A percentile compares a stretch with the other conserved stretches of the same genome.
Conservation (phyloP, 2,329 filamentous ascomycete genomes). For the Beauveria scarabaeidicola region DNA sequence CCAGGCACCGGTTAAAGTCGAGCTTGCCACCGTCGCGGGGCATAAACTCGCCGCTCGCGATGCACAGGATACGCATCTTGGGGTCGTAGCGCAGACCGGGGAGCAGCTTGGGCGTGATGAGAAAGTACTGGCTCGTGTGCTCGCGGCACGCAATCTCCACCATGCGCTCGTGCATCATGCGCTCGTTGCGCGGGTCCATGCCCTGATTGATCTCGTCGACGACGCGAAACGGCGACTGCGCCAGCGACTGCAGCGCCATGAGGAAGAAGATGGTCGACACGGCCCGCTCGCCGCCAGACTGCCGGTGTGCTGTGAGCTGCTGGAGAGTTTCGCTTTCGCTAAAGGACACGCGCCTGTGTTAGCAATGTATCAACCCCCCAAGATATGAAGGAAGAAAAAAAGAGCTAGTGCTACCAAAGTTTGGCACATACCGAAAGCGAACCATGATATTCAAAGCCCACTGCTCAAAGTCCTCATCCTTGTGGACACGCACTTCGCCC, state of each 20-base stretch:
- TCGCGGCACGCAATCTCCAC: constrained; percentile 91
- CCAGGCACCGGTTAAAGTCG: constrained; percentile 40
- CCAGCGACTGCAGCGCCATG: constrained; percentile 92
- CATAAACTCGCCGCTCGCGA: constrained; percentile 77
- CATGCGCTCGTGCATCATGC: constrained; percentile 96
- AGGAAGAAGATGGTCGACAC: constrained; percentile 98
- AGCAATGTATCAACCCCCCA: constrained; percentile 1
- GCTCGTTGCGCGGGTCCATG: constrained; percentile 97
- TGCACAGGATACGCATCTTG: constrained; percentile 89
- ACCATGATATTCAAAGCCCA: constrained; percentile 94
- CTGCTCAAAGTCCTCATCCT: constrained; percentile 85
- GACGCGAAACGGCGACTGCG: constrained; percentile 90
- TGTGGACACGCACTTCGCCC: constrained; percentile 80
- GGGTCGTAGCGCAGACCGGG: constrained; percentile 76
- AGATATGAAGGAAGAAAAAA: not conserved
- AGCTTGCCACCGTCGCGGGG: constrained; percentile 43
- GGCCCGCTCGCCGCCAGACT: constrained; percentile 91
- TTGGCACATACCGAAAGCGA: constrained; percentile 67
- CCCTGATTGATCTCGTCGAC: constrained; percentile 99
- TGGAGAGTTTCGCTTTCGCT: constrained; percentile 76
- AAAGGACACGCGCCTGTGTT: constrained; percentile 10
- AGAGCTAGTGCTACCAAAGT: not conserved
- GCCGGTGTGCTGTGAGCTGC: constrained; percentile 80
- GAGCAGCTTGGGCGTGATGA: constrained; percentile 94
- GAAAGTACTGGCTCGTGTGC: constrained; percentile 79